phyloP scores from a whole-genome alignment of 2,329 filamentous ascomycete genomes.

The Geosmithia flava region DNA sequence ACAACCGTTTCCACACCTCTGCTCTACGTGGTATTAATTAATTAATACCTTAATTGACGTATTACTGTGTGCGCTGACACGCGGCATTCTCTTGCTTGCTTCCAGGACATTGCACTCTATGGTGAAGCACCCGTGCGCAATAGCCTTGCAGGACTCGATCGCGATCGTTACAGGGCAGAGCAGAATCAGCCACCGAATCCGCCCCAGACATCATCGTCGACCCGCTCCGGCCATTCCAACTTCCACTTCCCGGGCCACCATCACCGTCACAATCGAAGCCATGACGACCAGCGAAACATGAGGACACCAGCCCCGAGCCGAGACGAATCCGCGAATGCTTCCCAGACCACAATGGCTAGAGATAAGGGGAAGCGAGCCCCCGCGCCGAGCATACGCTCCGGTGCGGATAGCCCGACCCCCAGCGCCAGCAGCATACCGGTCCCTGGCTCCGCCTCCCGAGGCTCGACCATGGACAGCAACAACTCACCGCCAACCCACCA shows the following conservation, averaged over 20 bases:
- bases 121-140: constrained; percentile 67
- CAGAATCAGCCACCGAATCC: constrained; percentile 26
- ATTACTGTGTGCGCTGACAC: constrained; percentile 7
- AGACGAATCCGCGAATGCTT: constrained; percentile 49
- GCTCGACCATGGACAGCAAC: constrained; percentile 28
- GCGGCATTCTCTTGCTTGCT: background rate
- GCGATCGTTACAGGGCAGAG: constrained; percentile 52
- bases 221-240: constrained; percentile 45
- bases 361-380: constrained; percentile 34
- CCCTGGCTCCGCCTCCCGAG: constrained; percentile 34
- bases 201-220: constrained; percentile 50
- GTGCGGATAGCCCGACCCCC: constrained; percentile 72
- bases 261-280: constrained; percentile 58
- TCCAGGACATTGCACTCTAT: constrained; percentile 60
- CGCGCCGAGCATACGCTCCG: constrained; percentile 34
- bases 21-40: no score
- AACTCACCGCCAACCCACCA: constrained; percentile 42
- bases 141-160: constrained; percentile 56
- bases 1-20: no score
- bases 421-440: constrained; percentile 47
- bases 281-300: constrained; percentile 51
- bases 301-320: constrained; percentile 58
- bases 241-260: constrained; percentile 57
- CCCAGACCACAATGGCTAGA: constrained; percentile 33
- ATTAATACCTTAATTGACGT: no score